phyloP scores from a whole-genome alignment of 345 rosid species.

The Sisymbrium altissimum region DNA sequence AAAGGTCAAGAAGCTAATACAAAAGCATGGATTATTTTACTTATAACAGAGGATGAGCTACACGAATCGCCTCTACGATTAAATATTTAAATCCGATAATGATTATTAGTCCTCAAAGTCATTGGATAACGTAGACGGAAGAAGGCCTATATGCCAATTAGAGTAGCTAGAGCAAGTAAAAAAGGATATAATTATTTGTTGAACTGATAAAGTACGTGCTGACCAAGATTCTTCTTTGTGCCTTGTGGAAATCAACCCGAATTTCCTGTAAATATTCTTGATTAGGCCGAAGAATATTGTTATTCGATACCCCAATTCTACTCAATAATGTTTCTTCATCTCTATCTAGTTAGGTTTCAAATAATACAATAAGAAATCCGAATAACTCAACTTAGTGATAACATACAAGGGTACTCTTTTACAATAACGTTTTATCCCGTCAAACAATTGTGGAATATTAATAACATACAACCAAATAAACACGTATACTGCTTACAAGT shows the following conservation, averaged over 20 bases:
- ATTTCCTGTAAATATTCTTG: conserved; percentile 15
- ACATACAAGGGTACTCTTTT: no score
- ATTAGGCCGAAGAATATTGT: conserved; percentile 23
- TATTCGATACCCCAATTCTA: conserved; percentile 18
- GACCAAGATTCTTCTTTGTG: conserved; percentile 1
- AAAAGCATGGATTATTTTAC: not conserved
- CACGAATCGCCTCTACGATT: not conserved
- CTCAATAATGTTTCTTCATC: conserved; percentile 6
- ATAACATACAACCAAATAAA: not conserved
- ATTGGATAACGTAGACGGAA: conserved; percentile 17
- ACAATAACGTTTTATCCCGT: not conserved
- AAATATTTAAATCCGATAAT: not conserved
- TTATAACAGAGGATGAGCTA: not conserved
- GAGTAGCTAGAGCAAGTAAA: conserved; percentile 8
- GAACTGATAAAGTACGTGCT: conserved; percentile 1
- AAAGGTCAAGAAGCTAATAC: not conserved
- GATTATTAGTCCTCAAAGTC: not conserved
- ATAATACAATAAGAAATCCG: no score
- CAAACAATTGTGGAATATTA: not conserved
- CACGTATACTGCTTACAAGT: not conserved
- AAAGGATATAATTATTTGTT: not conserved
- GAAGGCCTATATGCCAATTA: conserved; percentile 6
- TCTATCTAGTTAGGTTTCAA: conserved; percentile 2
- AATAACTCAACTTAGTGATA: not conserved
- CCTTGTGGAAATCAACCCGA: conserved; percentile 16